phyloP scores from a whole-genome alignment of 2,329 filamentous ascomycete species.

The Pestalotiopsis fici region DNA sequence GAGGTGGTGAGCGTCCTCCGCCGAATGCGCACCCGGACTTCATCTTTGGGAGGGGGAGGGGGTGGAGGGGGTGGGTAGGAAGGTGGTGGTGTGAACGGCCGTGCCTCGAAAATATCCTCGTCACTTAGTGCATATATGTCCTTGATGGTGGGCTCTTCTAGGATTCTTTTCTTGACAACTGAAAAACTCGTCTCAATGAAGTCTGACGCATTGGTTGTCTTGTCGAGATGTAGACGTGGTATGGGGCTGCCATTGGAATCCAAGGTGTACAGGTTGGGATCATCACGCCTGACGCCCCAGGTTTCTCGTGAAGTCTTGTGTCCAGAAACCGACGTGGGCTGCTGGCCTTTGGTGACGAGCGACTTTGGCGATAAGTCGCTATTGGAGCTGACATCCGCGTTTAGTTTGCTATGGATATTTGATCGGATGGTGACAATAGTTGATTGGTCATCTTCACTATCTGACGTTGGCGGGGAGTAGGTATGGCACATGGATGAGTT shows the following conservation, averaged over 20 bases:
- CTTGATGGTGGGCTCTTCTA: conserved; percentile 52
- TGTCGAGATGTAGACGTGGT: conserved; percentile 19
- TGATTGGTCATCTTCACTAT: conserved; percentile 16
- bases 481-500: conserved; percentile 7
- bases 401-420: conserved; percentile 15
- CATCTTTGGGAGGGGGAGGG: conserved; percentile 5
- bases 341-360: neutral
- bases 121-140: conserved; percentile 58
- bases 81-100: conserved; percentile 24
- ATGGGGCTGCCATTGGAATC: conserved; percentile 9
- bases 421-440: conserved; percentile 13
- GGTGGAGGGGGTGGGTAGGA: conserved; percentile 23
- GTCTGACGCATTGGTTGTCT: conserved; percentile 25
- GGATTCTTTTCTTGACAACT: conserved; percentile 32
- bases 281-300: conserved; percentile 22
- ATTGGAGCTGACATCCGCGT: neutral
- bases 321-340: neutral
- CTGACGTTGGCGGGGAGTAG: conserved; percentile 21
- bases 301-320: conserved; percentile 20
- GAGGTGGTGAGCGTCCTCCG: neutral
- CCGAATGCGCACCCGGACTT: neutral
- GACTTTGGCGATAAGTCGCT: neutral
- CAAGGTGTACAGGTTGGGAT: conserved; percentile 13
- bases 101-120: conserved; percentile 57
- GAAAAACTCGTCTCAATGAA: conserved; percentile 24